phyloP scores from a whole-genome alignment of 2,329 filamentous ascomycete genomes.

The Truncatella angustata region DNA sequence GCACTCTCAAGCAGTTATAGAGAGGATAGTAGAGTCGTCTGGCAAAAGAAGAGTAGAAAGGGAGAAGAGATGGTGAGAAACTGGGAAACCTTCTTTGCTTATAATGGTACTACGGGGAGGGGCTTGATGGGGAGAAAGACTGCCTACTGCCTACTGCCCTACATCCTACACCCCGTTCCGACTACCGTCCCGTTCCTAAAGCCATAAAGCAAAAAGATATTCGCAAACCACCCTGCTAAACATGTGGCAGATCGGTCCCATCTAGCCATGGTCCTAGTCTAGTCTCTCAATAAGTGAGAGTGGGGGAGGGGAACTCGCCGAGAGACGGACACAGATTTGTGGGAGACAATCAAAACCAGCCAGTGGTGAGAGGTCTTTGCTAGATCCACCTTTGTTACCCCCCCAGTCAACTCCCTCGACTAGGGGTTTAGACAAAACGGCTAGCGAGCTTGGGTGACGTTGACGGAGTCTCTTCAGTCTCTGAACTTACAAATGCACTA shows the following conservation, averaged over 20 bases:
- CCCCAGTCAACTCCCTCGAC: slow-evolving; percentile 4
- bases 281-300: slow-evolving; percentile 7
- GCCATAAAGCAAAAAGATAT: slow-evolving; percentile 7
- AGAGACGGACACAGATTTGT: slow-evolving; percentile 11
- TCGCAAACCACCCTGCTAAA: slow-evolving; percentile 1
- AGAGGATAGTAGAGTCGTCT: slow-evolving; percentile 23
- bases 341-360: slow-evolving; percentile 10
- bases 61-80: slow-evolving; percentile 23
- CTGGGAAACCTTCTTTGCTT: slow-evolving; percentile 29
- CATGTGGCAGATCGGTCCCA: slow-evolving; percentile 14
- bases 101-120: slow-evolving; percentile 29
- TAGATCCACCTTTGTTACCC: slow-evolving; percentile 4
- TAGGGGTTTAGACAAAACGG: slow-evolving; percentile 12
- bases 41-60: slow-evolving; percentile 30
- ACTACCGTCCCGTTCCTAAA: slow-evolving; percentile 2
- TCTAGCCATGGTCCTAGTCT: slow-evolving; percentile 9
- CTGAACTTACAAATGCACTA: slow-evolving; percentile 26
- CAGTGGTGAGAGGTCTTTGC: slow-evolving; percentile 2
- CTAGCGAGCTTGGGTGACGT: slow-evolving; percentile 28
- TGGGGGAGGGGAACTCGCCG: slow-evolving; percentile 14
- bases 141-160: too few relatives aligned
- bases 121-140: slow-evolving; percentile 17
- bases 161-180: slow-evolving; percentile 10
- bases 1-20: slow-evolving; percentile 17
- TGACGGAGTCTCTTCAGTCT: slow-evolving; percentile 22